Evolutionary conservation across 805 yeast genomes (phyloP).

Genomic region (Metschnikowia corniflorae): DNA sequence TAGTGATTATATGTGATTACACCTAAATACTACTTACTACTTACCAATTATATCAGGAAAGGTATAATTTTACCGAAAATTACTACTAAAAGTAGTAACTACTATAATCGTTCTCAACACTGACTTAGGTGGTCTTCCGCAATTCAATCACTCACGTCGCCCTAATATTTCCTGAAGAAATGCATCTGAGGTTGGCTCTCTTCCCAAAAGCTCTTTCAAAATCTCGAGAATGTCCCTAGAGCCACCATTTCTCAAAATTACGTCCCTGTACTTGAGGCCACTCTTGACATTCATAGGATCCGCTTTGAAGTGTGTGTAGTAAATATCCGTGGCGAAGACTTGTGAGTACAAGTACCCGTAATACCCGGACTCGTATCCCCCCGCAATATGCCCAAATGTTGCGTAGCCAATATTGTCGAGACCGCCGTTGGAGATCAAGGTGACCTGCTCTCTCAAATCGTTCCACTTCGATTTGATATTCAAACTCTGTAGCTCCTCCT

Average conservation of each 20-base stretch:
- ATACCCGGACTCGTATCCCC: slow-evolving; percentile 83
- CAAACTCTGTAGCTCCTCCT: slow-evolving; percentile 40
- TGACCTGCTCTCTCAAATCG: slow-evolving; percentile 56
- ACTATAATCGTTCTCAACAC: too few species aligned
- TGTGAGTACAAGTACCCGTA: slow-evolving; percentile 85
- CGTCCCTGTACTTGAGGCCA: slow-evolving; percentile 69
- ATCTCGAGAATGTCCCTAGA: slow-evolving; percentile 64
- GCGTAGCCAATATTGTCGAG: slow-evolving; percentile 62
- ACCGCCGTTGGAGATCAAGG: slow-evolving; percentile 55
- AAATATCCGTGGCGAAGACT: slow-evolving; percentile 83
- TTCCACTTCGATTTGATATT: slow-evolving; percentile 64
- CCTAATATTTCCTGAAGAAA: slow-evolving; percentile 60
- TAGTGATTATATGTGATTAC: too few species aligned
- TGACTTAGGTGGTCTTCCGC: too few species aligned
- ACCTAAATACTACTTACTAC: too few species aligned
- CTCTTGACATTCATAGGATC: slow-evolving; percentile 61
- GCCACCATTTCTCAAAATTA: slow-evolving; percentile 69
- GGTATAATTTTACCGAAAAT: too few species aligned
- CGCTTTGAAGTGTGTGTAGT: slow-evolving; percentile 60
- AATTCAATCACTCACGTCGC: not conserved
- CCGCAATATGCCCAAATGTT: slow-evolving; percentile 75
- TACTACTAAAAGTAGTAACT: too few species aligned
- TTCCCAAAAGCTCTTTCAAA: slow-evolving; percentile 63
- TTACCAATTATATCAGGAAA: too few species aligned
- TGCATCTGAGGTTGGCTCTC: slow-evolving; percentile 71